These are phyloP conservation scores for Handroanthus guayacan DNA, from an alignment of 257 asterid genomes.

Conservation along the genomic window DNA sequence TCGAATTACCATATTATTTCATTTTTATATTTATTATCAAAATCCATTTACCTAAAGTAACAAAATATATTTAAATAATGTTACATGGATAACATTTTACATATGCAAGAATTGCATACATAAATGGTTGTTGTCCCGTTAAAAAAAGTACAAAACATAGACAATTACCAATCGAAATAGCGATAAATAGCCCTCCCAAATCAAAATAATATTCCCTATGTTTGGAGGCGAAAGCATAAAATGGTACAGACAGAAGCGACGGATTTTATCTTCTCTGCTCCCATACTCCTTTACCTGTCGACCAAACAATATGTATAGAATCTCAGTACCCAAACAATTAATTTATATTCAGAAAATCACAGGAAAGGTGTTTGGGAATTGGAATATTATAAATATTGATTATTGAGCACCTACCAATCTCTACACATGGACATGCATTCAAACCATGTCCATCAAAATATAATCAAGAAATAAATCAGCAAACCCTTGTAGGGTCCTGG, in stretches of 20 bases:
- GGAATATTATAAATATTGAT: slow-evolving; percentile 18
- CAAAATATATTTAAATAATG: no score
- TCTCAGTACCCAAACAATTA: neutral
- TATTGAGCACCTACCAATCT: slow-evolving; percentile 23
- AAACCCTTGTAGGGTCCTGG: neutral
- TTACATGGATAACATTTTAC: no score
- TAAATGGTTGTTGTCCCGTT: neutral
- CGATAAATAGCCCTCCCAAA: neutral
- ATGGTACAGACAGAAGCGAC: slow-evolving; percentile 31
- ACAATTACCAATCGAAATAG: neutral
- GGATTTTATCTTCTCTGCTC: slow-evolving; percentile 19
- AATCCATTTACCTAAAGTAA: no score
- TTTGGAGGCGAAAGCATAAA: slow-evolving; percentile 32
- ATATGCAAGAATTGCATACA: no score
- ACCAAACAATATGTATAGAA: slow-evolving; percentile 27
- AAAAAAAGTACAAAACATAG: neutral
- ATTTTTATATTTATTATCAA: no score
- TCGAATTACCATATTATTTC: no score
- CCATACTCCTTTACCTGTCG: slow-evolving; percentile 11
- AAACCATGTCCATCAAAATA: slow-evolving; percentile 41
- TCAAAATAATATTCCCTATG: slow-evolving; percentile 29
- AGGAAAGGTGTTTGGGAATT: neutral
- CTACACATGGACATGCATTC: slow-evolving; percentile 45
- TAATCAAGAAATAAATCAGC: slow-evolving; percentile 14
- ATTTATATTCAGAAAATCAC: neutral